These are phyloP conservation scores for Friedmanniomyces simplex DNA, from an alignment of 495 filamentous ascomycete genomes.

Conservation along the genomic window DNA sequence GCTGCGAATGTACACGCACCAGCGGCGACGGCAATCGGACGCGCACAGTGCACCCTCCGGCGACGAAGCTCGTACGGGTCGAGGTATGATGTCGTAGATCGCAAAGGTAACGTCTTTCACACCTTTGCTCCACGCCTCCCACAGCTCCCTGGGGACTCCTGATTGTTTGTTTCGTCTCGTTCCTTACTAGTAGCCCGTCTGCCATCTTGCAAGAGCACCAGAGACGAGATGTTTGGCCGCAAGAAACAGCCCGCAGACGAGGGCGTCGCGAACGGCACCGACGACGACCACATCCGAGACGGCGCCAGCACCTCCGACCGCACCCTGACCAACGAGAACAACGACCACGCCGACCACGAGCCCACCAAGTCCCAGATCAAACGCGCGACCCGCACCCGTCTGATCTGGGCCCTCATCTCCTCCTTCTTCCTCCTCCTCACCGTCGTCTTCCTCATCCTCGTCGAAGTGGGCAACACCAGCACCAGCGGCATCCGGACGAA, in stretches of 20 bases:
- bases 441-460: constrained; percentile 66
- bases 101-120: neutral
- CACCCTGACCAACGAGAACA: constrained; percentile 12
- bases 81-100: neutral
- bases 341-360: constrained; percentile 6
- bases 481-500: constrained; percentile 46
- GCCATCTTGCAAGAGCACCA: neutral
- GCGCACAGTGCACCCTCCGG: neutral
- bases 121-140: neutral
- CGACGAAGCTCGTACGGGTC: neutral
- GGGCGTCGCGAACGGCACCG: neutral
- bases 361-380: constrained; percentile 34
- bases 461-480: constrained; percentile 61
- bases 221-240: constrained; percentile 19
- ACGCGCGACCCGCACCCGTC: constrained; percentile 46
- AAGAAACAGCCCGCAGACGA: constrained; percentile 10
- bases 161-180: no score
- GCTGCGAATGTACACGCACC: neutral
- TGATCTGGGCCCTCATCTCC: constrained; percentile 46
- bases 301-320: constrained; percentile 1
- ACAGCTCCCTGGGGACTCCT: neutral
- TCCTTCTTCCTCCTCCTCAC: constrained; percentile 61
- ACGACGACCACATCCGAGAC: constrained; percentile 3
- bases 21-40: neutral
- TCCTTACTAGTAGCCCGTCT: no score